phyloP scores from a whole-genome alignment of 1,284 basidiomycete genomes.

The Ustilago curta region DNA sequence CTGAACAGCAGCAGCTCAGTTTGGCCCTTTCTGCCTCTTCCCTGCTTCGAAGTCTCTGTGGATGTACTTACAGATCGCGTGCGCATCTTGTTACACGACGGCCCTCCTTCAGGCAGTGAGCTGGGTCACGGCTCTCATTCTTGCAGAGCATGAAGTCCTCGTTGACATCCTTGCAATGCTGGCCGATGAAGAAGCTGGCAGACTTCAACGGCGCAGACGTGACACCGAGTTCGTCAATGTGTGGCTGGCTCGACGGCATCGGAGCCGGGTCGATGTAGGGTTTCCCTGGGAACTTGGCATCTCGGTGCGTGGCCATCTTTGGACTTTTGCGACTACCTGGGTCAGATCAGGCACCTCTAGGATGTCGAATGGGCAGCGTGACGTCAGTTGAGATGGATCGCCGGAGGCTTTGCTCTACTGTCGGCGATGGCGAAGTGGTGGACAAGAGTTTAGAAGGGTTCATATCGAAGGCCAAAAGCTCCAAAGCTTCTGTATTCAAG shows the following conservation, averaged over 20 bases:
- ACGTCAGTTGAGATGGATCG: not conserved
- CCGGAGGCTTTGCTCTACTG: not conserved
- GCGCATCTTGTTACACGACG: constrained; percentile 95
- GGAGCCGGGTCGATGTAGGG: constrained; percentile 67
- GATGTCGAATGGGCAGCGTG: not conserved
- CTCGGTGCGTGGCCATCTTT: constrained; percentile 68
- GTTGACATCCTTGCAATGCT: constrained; percentile 95
- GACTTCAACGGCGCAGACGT: constrained; percentile 96
- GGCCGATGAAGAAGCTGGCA: constrained; percentile 96
- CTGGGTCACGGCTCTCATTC: constrained; percentile 87
- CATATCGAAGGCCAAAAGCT: constrained; percentile 5
- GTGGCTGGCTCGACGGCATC: constrained; percentile 72
- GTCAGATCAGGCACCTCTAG: not conserved
- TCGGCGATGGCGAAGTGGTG: constrained; percentile 5
- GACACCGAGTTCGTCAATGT: constrained; percentile 88
- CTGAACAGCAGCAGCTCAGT: too few relatives aligned
- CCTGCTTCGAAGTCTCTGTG: not conserved
- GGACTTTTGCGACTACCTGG: constrained; percentile 11
- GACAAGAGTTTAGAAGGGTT: not conserved
- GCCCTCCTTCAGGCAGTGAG: constrained; percentile 94
- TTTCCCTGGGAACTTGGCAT: constrained; percentile 65
- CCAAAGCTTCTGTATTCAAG: constrained; percentile 29
- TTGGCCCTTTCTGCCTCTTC: not conserved
- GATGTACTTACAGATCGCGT: constrained; percentile 81
- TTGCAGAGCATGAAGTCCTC: constrained; percentile 99